Conservation (phyloP, 768 basidiomycete species). For the Tylopilus intermedius region DNA sequence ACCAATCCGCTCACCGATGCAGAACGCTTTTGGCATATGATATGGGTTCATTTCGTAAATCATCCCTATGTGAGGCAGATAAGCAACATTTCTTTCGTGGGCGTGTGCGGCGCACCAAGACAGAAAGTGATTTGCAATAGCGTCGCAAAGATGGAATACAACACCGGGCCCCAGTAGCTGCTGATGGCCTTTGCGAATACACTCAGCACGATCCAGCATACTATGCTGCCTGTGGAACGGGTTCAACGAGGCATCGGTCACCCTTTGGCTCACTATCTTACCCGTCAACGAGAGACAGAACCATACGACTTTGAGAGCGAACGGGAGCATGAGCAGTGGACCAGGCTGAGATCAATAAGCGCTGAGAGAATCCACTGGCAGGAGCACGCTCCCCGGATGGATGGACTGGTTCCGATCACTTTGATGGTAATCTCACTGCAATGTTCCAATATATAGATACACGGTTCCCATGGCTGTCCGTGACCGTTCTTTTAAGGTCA, state of each 20-base stretch:
- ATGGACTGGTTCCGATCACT: not conserved
- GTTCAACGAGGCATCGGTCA: not conserved
- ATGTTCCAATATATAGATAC: not conserved
- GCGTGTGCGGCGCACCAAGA: slow-evolving; percentile 41
- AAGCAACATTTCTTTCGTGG: not conserved
- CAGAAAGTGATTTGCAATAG: slow-evolving; percentile 54
- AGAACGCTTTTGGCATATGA: slow-evolving; percentile 55
- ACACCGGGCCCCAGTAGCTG: slow-evolving; percentile 44
- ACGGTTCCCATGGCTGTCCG: not conserved
- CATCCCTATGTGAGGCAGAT: slow-evolving; percentile 40
- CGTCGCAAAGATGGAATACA: slow-evolving; percentile 48
- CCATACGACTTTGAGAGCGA: slow-evolving; percentile 54
- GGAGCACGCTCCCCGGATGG: not conserved
- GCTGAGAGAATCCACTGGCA: not conserved
- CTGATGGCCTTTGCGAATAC: slow-evolving; percentile 42
- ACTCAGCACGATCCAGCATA: slow-evolving; percentile 46
- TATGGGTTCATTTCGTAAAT: slow-evolving; percentile 60
- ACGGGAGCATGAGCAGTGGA: slow-evolving; percentile 43
- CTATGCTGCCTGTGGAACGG: slow-evolving; percentile 39
- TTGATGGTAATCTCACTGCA: not conserved
- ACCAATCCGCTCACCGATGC: slow-evolving; percentile 39
- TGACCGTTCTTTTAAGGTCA: not conserved
- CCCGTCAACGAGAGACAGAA: slow-evolving; percentile 54
- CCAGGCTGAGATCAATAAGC: not conserved
- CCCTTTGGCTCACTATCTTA: slow-evolving; percentile 17